These are phyloP conservation scores for Triticum dicoccoides DNA, from an alignment of 176 grass and related monocot species.

Conservation along the genomic window DNA sequence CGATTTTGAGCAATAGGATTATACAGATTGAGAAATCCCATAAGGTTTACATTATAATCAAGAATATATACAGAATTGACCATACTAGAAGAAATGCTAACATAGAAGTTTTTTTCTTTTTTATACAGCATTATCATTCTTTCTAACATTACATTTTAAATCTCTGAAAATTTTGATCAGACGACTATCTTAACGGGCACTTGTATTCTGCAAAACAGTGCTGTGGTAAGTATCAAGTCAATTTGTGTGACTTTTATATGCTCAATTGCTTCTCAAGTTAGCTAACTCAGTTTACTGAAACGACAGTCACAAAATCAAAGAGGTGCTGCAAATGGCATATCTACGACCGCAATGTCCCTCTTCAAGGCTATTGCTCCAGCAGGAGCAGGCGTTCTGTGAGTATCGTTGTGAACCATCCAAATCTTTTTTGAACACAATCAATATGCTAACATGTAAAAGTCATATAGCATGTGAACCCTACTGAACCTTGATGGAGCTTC, in stretches of 20 bases:
- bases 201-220: conserved; percentile 84
- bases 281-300: not conserved
- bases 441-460: not conserved
- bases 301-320: conserved; percentile 3
- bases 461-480: not conserved
- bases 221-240: conserved; percentile 57
- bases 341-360: not conserved
- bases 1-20: not conserved
- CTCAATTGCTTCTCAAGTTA: no score
- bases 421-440: not conserved
- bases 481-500: not conserved
- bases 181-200: conserved; percentile 59
- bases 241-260: not conserved
- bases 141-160: not conserved
- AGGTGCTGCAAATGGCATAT: conserved; percentile 16
- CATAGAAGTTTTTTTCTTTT: not conserved
- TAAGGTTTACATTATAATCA: not conserved
- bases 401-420: not conserved
- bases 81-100: not conserved
- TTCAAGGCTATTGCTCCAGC: conserved; percentile 9
- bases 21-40: not conserved
- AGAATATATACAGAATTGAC: no score
- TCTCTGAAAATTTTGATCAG: conserved; percentile 42
- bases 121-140: not conserved
- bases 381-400: conserved; percentile 2